These are phyloP conservation scores for Phaseolus coccineus DNA, from an alignment of 331 rosid genomes.

Conservation along the genomic window DNA sequence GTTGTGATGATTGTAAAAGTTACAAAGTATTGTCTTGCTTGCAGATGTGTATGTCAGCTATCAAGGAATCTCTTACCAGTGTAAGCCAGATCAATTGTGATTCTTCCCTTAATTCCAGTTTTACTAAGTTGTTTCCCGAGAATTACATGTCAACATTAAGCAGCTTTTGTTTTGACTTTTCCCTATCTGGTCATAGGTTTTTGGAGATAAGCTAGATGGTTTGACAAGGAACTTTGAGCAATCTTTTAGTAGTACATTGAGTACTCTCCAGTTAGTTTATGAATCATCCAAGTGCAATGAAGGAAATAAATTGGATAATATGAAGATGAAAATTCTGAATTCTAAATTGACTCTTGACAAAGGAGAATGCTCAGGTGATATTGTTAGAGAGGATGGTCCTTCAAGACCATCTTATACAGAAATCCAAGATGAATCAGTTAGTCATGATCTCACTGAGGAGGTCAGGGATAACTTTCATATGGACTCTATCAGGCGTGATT, in stretches of 20 bases:
- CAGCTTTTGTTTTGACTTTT: conserved; percentile 56
- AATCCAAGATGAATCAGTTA: conserved; percentile 40
- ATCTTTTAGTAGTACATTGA: conserved; percentile 83
- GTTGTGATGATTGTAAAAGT: conserved; percentile 27
- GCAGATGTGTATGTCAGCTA: conserved; percentile 86
- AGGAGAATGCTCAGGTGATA: conserved; percentile 48
- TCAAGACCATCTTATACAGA: conserved; percentile 37
- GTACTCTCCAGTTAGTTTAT: conserved; percentile 69
- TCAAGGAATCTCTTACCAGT: conserved; percentile 83
- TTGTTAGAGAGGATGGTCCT: conserved; percentile 45
- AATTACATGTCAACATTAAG: conserved; percentile 46
- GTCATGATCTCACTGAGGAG: conserved; percentile 7
- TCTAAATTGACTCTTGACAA: conserved; percentile 39
- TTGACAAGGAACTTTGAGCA: conserved; percentile 72
- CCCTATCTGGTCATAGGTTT: conserved; percentile 65
- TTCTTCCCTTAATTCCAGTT: conserved; percentile 50
- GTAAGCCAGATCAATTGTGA: conserved; percentile 69
- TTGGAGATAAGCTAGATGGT: conserved; percentile 73
- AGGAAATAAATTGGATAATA: conserved; percentile 36
- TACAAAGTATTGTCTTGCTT: conserved; percentile 29
- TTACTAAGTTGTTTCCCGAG: conserved; percentile 50
- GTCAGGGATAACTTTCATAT: background rate
- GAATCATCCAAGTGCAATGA: conserved; percentile 54
- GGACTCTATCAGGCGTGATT: conserved; percentile 1
- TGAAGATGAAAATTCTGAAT: conserved; percentile 41